Conservation (phyloP, 169 alveolate species). For the Cryptosporidium tyzzeri region DNA sequence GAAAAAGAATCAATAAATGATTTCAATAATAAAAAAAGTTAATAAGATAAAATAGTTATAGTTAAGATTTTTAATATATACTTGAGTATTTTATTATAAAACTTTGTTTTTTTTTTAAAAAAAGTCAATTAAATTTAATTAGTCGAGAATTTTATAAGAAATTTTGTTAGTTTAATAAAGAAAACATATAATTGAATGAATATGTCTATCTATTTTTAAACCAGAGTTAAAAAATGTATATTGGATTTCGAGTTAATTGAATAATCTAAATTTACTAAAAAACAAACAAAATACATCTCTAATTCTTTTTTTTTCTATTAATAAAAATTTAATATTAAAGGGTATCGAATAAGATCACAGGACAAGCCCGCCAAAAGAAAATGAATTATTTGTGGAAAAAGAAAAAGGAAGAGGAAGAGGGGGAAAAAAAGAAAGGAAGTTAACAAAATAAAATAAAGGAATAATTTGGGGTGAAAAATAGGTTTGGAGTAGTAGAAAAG, state of each 20-base stretch:
- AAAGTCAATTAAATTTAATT: no score
- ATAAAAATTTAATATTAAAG: neutral
- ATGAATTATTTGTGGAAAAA: neutral
- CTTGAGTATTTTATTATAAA: no score
- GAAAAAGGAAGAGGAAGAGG: neutral
- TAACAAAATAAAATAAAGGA: neutral
- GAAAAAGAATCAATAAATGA: neutral
- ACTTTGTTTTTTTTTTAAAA: no score
- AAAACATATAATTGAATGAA: no score
- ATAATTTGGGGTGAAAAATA: neutral
- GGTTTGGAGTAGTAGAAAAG: constrained; percentile 8
- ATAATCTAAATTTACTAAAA: neutral
- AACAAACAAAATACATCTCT: no score
- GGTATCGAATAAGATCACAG: neutral
- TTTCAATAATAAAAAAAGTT: neutral
- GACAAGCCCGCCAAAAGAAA: neutral
- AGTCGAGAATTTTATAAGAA: no score
- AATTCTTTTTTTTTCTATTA: no score
- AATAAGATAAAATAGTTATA: no score
- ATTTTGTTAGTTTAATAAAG: neutral
- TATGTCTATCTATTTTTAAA: no score
- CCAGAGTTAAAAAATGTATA: neutral
- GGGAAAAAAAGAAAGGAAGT: neutral
- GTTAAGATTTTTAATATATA: neutral
- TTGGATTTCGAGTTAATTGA: no score